phyloP scores from a whole-genome alignment of 2,329 filamentous ascomycete genomes.

The Endothia cerciana region DNA sequence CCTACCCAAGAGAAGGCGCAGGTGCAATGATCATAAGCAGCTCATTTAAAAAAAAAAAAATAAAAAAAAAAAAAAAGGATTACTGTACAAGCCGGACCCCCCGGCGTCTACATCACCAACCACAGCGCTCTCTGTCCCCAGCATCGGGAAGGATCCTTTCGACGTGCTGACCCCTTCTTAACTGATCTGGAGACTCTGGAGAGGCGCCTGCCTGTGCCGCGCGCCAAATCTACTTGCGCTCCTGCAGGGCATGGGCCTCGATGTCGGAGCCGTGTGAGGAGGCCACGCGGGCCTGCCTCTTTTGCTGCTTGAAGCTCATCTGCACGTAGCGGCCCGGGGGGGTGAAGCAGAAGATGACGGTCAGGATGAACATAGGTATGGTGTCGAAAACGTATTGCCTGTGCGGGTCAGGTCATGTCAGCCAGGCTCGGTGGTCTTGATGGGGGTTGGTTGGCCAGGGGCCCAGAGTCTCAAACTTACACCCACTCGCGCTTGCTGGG shows the following conservation, averaged over 20 bases:
- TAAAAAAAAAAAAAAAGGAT: not conserved
- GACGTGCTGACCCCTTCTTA: not conserved
- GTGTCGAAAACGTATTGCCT: slow-evolving; percentile 39
- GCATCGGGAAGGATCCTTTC: not conserved
- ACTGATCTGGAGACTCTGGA: not conserved
- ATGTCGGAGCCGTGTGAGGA: slow-evolving; percentile 14
- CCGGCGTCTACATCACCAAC: not conserved
- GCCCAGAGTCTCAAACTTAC: slow-evolving; percentile 33
- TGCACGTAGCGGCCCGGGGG: slow-evolving; percentile 39
- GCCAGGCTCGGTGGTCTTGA: not conserved
- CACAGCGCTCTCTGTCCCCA: not conserved
- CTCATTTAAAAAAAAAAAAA: not conserved
- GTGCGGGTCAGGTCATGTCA: slow-evolving; percentile 24
- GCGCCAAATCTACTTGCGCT: slow-evolving; percentile 9
- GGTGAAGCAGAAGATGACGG: slow-evolving; percentile 35
- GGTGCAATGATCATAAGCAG: too few species aligned
- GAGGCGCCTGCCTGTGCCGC: too few species aligned
- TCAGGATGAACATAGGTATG: slow-evolving; percentile 37
- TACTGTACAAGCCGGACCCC: not conserved
- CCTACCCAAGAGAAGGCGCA: not conserved
- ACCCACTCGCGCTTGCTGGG: slow-evolving; percentile 36
- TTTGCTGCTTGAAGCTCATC: slow-evolving; percentile 39
- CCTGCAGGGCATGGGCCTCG: slow-evolving; percentile 16
- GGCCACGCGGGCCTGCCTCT: slow-evolving; percentile 20
- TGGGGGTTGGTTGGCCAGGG: not conserved